Conservation (phyloP, 192 early-diverging fungal species). For the Backusella mclennaniae region DNA sequence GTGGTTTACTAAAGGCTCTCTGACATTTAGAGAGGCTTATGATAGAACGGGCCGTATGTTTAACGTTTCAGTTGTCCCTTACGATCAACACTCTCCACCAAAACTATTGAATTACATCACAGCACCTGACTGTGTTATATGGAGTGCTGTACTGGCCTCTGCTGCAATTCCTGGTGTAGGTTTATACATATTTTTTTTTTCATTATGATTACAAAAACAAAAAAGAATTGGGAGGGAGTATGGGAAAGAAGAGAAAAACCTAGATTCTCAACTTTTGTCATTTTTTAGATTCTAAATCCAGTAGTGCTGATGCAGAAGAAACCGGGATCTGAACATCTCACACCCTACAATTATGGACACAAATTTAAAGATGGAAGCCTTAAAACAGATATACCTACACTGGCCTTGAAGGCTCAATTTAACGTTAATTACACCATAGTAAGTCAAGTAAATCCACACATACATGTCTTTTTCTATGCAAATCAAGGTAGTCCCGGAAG, state of each 20-base stretch:
- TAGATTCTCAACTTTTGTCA: not conserved
- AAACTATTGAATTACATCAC: conserved; percentile 89
- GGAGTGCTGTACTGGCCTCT: conserved; percentile 81
- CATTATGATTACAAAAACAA: not conserved
- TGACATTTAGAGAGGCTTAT: conserved; percentile 92
- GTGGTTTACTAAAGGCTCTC: conserved; percentile 67
- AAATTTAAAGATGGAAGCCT: conserved; percentile 89
- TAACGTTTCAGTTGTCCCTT: conserved; percentile 77
- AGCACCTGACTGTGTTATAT: conserved; percentile 81
- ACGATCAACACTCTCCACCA: conserved; percentile 68
- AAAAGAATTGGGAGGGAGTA: not conserved
- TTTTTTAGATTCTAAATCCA: conserved; percentile 63
- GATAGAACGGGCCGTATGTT: conserved; percentile 83
- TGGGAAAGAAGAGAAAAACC: not conserved
- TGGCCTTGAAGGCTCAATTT: conserved; percentile 69
- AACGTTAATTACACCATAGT: conserved; percentile 88
- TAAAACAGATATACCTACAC: conserved; percentile 74
- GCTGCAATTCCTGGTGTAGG: conserved; percentile 74
- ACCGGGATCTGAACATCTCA: conserved; percentile 39
- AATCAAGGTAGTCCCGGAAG: conserved; percentile 69
- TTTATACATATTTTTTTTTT: not conserved
- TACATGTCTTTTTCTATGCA: conserved; percentile 83
- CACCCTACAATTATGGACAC: conserved; percentile 73
- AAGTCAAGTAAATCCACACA: conserved; percentile 86
- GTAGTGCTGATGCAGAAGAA: conserved; percentile 78